phyloP scores from a whole-genome alignment of 2,329 filamentous ascomycete genomes.

The Sarocladium oryzae region DNA sequence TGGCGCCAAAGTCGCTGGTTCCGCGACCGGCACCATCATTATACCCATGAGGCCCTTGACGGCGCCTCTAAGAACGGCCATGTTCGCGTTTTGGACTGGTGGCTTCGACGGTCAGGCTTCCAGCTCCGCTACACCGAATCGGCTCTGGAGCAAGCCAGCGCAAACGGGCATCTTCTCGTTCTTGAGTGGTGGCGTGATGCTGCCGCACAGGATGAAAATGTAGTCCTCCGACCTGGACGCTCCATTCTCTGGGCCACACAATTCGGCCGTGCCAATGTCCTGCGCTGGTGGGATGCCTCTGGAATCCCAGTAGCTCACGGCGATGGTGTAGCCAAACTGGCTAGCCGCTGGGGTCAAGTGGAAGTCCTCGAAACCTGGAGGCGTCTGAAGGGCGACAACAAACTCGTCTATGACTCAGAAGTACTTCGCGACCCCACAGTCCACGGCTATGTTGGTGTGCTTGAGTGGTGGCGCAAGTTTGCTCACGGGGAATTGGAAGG shows the following conservation, averaged over 20 bases:
- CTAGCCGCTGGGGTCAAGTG: constrained; percentile 78
- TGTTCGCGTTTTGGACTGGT: constrained; percentile 83
- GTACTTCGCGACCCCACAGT: constrained; percentile 83
- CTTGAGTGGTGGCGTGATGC: constrained; percentile 90
- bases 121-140: constrained; percentile 79
- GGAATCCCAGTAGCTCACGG: constrained; percentile 74
- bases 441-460: constrained; percentile 73
- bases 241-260: constrained; percentile 79
- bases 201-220: constrained; percentile 48
- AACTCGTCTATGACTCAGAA: constrained; percentile 71
- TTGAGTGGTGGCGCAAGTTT: constrained; percentile 88
- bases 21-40: constrained; percentile 65
- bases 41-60: constrained; percentile 78
- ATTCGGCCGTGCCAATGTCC: constrained; percentile 67
- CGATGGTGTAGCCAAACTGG: constrained; percentile 76
- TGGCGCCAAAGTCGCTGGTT: constrained; percentile 83
- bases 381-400: constrained; percentile 55
- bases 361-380: constrained; percentile 80
- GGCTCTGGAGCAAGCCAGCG: constrained; percentile 81
- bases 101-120: constrained; percentile 72
- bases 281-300: constrained; percentile 84
- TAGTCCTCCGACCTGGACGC: constrained; percentile 72
- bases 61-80: constrained; percentile 82
- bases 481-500: constrained; percentile 48
- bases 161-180: constrained; percentile 76